Evolutionary conservation across 2,329 filamentous ascomycete genomes (phyloP).

Genomic region (Phyllosticta citribraziliensis): DNA sequence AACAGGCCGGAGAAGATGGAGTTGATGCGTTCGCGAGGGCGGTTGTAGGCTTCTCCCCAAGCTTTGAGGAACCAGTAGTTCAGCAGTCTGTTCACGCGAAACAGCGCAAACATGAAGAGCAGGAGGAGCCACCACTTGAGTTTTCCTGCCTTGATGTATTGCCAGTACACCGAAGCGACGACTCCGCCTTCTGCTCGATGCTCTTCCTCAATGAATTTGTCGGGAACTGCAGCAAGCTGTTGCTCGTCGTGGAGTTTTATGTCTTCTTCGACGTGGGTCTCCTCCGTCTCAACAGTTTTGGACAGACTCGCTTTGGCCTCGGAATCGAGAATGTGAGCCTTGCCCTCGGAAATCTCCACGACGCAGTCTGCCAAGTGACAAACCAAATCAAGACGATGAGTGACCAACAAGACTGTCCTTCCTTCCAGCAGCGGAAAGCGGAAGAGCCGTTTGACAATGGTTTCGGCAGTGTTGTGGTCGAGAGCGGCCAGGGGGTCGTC

Average conservation of each 20-base stretch:
- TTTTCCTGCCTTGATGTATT: conserved; percentile 73
- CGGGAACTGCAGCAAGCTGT: conserved; percentile 47
- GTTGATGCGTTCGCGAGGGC: conserved; percentile 19
- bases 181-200: conserved; percentile 65
- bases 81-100: conserved; percentile 54
- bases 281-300: not conserved
- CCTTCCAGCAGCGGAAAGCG: conserved; percentile 44
- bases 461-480: conserved; percentile 55
- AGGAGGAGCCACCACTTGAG: conserved; percentile 62
- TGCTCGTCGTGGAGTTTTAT: conserved; percentile 17
- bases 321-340: conserved; percentile 33
- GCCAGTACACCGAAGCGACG: conserved; percentile 67
- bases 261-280: conserved; percentile 16
- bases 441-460: conserved; percentile 49
- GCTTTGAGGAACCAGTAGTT: conserved; percentile 76
- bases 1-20: not conserved
- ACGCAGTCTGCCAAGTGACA: conserved; percentile 63
- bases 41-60: conserved; percentile 69
- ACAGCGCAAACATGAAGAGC: conserved; percentile 52
- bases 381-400: conserved; percentile 61
- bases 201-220: conserved; percentile 74
- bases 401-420: conserved; percentile 50
- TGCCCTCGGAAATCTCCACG: conserved; percentile 57
- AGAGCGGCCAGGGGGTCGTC: conserved; percentile 52
- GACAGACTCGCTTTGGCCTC: conserved; percentile 5